A percentile compares a stretch with the other conserved stretches of the same genome.
Conservation (phyloP, 495 filamentous ascomycete species). For the Penicillium angulare region DNA sequence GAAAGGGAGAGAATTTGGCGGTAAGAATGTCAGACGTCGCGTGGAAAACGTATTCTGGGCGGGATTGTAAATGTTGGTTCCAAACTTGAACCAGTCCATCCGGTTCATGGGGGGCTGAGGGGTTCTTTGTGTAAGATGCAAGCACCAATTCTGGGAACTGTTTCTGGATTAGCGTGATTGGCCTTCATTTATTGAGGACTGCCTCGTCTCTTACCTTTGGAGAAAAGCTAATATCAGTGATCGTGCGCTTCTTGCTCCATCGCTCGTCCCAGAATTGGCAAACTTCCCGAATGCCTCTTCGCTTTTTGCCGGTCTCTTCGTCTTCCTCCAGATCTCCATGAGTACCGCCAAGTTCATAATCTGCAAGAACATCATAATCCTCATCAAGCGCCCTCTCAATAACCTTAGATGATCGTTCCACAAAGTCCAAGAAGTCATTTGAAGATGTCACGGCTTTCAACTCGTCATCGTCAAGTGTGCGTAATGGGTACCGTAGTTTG, state of each 20-base stretch:
- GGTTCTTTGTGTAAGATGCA: conserved; percentile 95
- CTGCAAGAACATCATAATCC: conserved; percentile 90
- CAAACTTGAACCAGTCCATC: conserved; percentile 94
- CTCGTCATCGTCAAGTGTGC: conserved; percentile 80
- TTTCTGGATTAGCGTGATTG: conserved; percentile 18
- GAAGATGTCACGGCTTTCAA: conserved; percentile 87
- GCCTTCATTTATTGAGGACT: too few species aligned
- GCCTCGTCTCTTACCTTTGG: conserved; percentile 71
- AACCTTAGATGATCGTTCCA: conserved; percentile 93
- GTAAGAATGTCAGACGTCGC: conserved; percentile 93
- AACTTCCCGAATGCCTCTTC: conserved; percentile 79
- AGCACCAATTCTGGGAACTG: conserved; percentile 88
- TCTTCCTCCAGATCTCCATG: conserved; percentile 77
- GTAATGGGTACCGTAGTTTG: conserved; percentile 69
- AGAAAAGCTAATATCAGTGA: conserved; percentile 89
- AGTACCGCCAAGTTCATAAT: conserved; percentile 77
- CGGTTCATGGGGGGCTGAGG: conserved; percentile 90
- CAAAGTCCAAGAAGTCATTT: conserved; percentile 90
- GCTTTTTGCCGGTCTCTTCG: conserved; percentile 76
- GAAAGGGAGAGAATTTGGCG: conserved; percentile 95
- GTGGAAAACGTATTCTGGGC: conserved; percentile 95
- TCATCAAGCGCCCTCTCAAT: conserved; percentile 94
- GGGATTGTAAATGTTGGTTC: conserved; percentile 91
- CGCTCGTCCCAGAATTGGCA: conserved; percentile 91
- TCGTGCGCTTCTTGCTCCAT: conserved; percentile 97